Evolutionary conservation across 129 eudicot genomes (phyloP), one percentile per base, ranked within the genome.

Genomic region (Flaveria bidentis): DNA sequence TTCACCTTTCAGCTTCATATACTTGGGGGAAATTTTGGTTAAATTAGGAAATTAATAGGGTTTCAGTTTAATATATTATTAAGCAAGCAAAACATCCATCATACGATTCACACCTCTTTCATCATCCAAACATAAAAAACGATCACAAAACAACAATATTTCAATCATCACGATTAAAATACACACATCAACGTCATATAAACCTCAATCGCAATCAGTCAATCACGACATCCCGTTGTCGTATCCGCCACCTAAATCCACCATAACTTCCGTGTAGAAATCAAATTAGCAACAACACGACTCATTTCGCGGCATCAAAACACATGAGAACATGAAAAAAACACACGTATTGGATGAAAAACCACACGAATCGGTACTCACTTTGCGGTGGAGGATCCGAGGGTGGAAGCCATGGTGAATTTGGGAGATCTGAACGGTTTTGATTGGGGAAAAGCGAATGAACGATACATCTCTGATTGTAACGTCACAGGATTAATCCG

Each of bases 351-450:
- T 65, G 23, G 13, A 69, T 71, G 5, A 64, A 77, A 33, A 77
- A 70, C 12, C 13, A 45, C 49, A 12, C 2, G 13, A 45, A 16
- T 13, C 13, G 71, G 11, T 63, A 75, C 86, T 85, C 16, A 89
- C 97, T 89, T 87, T 7, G 80, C 44, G 49, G 92, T 57, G 45
- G 84, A 72, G 25, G 96, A 83, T 39, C 85, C 84, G 56, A 92
- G 84, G 76, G 91, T 78, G 47, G 97, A 89, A 74, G 97, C 92
- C 96, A 89, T 89, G 82, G 83, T 20, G 69, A 87, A 82, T 78
- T 85, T 92, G 66, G 92, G 90, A 82, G 96, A 87, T 84, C 97
- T 89, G 89, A 78, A 70, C 60, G 75, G 74, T 55, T 80, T 76
- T 17, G 82, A 23, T 51, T 78, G 76, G 2, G 84, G 85, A 28